Conservation (phyloP, 2,329 filamentous ascomycete genomes). For the Fusarium anguioides region DNA sequence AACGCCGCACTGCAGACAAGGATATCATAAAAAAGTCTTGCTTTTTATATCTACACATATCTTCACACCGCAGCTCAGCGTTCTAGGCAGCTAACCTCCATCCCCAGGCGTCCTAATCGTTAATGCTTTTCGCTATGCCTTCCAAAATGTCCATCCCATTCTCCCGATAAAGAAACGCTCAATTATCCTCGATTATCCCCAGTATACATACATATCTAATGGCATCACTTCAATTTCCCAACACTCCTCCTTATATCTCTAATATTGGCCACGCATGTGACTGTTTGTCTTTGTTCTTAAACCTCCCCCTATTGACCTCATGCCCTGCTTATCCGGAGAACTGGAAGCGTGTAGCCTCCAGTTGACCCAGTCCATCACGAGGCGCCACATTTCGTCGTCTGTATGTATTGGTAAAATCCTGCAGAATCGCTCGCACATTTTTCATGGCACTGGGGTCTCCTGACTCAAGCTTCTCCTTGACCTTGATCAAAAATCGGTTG, state of each 20-base stretch:
- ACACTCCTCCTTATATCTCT: slow-evolving; percentile 7
- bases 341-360: slow-evolving; percentile 89
- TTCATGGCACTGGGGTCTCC: slow-evolving; percentile 71
- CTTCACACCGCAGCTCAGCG: slow-evolving; percentile 15
- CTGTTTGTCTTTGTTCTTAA: background rate
- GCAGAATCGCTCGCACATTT: slow-evolving; percentile 85
- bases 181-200: slow-evolving; percentile 42
- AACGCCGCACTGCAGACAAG: background rate
- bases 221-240: slow-evolving; percentile 21
- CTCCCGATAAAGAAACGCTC: slow-evolving; percentile 33
- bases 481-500: slow-evolving; percentile 81
- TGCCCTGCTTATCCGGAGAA: slow-evolving; percentile 63
- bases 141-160: slow-evolving; percentile 22
- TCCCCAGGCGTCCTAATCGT: slow-evolving; percentile 12
- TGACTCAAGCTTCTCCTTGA: slow-evolving; percentile 78
- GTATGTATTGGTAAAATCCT: slow-evolving; percentile 97
- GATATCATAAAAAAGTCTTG: background rate
- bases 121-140: slow-evolving; percentile 31
- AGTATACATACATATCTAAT: slow-evolving; percentile 31
- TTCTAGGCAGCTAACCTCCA: slow-evolving; percentile 5
- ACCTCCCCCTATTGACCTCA: background rate
- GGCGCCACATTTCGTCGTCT: slow-evolving; percentile 95
- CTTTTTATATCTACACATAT: slow-evolving; percentile 35
- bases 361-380: slow-evolving; percentile 85
- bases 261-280: slow-evolving; percentile 10